Evolutionary conservation across 306 rosid genomes (phyloP), one percentile per base, ranked within the genome.

Genomic region (Senna tora): DNA sequence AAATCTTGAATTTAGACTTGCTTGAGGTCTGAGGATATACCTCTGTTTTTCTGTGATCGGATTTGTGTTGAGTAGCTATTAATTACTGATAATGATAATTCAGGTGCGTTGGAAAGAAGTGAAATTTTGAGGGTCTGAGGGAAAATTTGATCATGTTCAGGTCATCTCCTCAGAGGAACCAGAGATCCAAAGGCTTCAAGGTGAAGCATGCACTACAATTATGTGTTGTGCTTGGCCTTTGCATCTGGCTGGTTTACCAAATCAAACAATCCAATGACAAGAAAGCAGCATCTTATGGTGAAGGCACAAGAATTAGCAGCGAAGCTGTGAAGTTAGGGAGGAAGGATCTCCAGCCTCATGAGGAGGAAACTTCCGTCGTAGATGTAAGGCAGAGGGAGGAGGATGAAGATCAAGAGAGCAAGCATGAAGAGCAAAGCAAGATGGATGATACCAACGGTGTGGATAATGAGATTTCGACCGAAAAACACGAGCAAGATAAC

Each of bases 151-250:
- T 65, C 58, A 94, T 94, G 99, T 84, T 91, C 77, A 89, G 39
- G 84, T 78, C 73, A 63, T 88, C 99, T 7, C 96, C 98, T 25
- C 84, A 94, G 68, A 84, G 99, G 80, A 84, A 41, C 65, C 84
- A 68, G 45, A 91, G 95, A 89, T 81, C 89, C 34, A 86, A 78
- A 81, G 99, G 97, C 72, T 85, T 91, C 76, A 94, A 89, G 83
- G 97, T 94, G 82, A 94, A 91, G 86, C 99, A 91, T 85, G 97
- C 88, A 52, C 71, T 94, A 60, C 99, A 94, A 46, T 50, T 89
- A 59, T 75, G 73, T 69, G 73, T 94, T 75, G 72, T 91, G 74
- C 59, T 81, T 73, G 97, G 93, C 22, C 90, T 91, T 61, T 79
- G 95, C 75, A 32, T 87, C 72, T 94, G 99, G 99, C 83, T 94